Evolutionary conservation across 1,284 basidiomycete genomes (phyloP), one percentile per base, ranked within the genome.

Genomic region (Cutaneotrichosporon sp.): DNA sequence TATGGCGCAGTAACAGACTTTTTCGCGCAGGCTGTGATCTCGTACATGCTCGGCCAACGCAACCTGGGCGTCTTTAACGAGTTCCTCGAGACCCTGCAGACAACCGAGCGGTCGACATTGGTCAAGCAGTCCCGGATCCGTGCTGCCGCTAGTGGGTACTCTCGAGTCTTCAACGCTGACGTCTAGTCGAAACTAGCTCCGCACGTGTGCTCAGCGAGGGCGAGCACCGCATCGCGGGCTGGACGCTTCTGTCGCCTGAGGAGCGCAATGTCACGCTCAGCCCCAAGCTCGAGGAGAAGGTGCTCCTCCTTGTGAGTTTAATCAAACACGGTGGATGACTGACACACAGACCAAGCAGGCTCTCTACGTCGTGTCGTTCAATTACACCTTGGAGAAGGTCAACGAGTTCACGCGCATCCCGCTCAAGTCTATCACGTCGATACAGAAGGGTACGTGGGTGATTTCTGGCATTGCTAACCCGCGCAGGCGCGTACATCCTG

Each of bases 21-120:
- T 83, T 98, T 97, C 76, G 86, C 84, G 49, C 94, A 98, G 77
- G 88, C 91, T 1, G 88, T 91, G 46, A 90, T 93, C 62, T 90
- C 94, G 68, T 96, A 86, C 69, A 83, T 89, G 79, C 84, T 76
- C 14, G 92, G 92, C 22, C 84, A 91, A 70, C 86, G 92, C 53
- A 86, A 84, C 0, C 69, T 84, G 20, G 80, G 86, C 33, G 89
- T 93, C 4, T 96, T 96, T 75, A 86, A 88, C 34, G 92, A 96
- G 71, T 96, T 96, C 70, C 77, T 93, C 47, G 79, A 87, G 55
- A 90, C 84, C 62, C 78, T 96, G 46, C 85, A 87, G 63, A 88
- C 87, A 9, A 87, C 87, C 13, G 94, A 98, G 73, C 90, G 91
- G 1, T 81, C 87, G 41, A 89, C 93, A 63, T 80, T 96, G 40